Evolutionary conservation across 805 yeast species (phyloP).

Genomic region (Ogataea pignaliae): DNA sequence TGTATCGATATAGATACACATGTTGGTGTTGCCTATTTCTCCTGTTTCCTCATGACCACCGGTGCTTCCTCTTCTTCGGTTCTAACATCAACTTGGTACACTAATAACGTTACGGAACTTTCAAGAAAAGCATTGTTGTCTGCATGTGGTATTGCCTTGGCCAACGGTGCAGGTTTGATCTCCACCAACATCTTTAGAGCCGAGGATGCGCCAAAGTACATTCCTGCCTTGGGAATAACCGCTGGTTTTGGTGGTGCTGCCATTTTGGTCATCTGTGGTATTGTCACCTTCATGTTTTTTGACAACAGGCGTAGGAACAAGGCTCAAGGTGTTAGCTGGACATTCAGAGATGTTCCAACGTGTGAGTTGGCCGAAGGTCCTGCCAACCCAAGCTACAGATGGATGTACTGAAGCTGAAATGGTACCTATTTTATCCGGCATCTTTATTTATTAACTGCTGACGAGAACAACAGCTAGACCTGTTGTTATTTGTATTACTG

Average conservation of each 20-base stretch:
- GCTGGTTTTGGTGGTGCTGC: conserved; percentile 45
- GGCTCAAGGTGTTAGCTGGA: conserved; percentile 35
- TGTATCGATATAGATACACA: conserved; percentile 37
- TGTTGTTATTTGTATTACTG: too few species aligned
- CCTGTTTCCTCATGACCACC: conserved; percentile 37
- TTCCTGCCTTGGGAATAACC: conserved; percentile 45
- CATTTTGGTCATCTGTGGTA: conserved; percentile 23
- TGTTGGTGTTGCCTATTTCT: conserved; percentile 20
- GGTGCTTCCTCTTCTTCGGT: conserved; percentile 48
- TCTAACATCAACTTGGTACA: conserved; percentile 47
- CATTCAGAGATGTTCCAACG: conserved; percentile 39
- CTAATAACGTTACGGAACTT: conserved; percentile 43
- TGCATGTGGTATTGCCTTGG: conserved; percentile 49
- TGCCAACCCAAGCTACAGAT: conserved; percentile 39
- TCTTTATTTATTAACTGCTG: too few species aligned
- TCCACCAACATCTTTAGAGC: conserved; percentile 48
- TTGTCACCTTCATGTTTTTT: conserved; percentile 32
- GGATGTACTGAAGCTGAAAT: conserved; percentile 35
- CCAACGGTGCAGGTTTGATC: conserved; percentile 54
- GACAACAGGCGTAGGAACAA: conserved; percentile 40
- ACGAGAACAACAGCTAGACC: too few species aligned
- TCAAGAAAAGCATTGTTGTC: conserved; percentile 42
- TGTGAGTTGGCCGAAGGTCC: conserved; percentile 41
- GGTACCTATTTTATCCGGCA: too few species aligned
- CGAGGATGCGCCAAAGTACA: conserved; percentile 49